These are phyloP conservation scores for Metschnikowia lachancei DNA, from an alignment of 805 yeast genomes.

Conservation along the genomic window DNA sequence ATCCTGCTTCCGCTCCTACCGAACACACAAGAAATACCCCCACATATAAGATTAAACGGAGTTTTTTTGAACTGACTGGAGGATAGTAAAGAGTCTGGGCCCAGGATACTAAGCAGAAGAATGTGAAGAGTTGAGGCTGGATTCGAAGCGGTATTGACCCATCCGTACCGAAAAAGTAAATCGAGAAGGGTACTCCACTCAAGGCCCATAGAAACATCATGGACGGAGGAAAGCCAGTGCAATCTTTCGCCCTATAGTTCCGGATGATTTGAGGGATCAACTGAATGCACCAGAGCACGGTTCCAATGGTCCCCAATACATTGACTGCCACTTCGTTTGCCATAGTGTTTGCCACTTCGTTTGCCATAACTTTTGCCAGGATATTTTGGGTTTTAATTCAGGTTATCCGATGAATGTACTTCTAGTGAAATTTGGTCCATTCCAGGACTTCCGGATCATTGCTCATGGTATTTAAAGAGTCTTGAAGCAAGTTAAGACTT, in stretches of 20 bases:
- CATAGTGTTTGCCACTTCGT: constrained; percentile 46
- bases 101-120: constrained; percentile 68
- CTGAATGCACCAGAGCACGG: constrained; percentile 91
- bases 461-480: background rate
- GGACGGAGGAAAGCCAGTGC: constrained; percentile 82
- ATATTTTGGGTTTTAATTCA: background rate
- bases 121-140: constrained; percentile 83
- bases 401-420: background rate
- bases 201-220: constrained; percentile 79
- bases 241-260: constrained; percentile 72
- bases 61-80: constrained; percentile 46
- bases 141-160: constrained; percentile 76
- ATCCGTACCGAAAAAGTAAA: constrained; percentile 71
- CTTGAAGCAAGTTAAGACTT: too few relatives aligned
- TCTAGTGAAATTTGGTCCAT: background rate
- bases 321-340: constrained; percentile 53
- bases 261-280: constrained; percentile 78
- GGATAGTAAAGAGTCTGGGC: constrained; percentile 63
- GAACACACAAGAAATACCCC: constrained; percentile 38
- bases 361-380: constrained; percentile 17
- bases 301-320: constrained; percentile 83
- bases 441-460: background rate
- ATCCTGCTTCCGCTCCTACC: constrained; percentile 62
- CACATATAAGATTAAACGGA: constrained; percentile 36
- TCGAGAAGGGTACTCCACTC: constrained; percentile 79